These are phyloP conservation scores for Quercus suber DNA, from an alignment of 306 rosid genomes.

Conservation along the genomic window DNA sequence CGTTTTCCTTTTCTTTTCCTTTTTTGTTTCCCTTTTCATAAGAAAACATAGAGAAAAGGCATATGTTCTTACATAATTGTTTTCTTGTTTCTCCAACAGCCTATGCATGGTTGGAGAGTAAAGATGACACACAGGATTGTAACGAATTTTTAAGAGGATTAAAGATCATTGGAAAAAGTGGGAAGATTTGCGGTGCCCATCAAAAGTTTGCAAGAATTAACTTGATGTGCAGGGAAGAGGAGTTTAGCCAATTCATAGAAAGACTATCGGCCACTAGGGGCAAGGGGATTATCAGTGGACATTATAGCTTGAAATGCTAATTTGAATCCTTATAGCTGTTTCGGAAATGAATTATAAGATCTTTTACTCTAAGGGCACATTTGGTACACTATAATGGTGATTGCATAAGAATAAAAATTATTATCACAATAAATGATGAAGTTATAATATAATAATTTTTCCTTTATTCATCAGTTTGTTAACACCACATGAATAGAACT, in stretches of 20 bases:
- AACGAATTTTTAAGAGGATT: slow-evolving; percentile 36
- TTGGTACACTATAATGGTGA: too few relatives aligned
- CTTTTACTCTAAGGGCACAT: too few relatives aligned
- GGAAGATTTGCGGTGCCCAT: slow-evolving; percentile 55
- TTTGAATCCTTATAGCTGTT: too few relatives aligned
- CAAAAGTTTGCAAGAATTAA: slow-evolving; percentile 48
- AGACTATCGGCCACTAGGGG: slow-evolving; percentile 33
- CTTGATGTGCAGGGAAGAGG: slow-evolving; percentile 45
- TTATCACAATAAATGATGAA: too few relatives aligned
- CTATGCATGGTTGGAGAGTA: slow-evolving; percentile 72
- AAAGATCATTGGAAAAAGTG: slow-evolving; percentile 48
- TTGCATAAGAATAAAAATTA: too few relatives aligned
- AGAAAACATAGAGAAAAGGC: too few relatives aligned
- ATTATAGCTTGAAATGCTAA: background rate
- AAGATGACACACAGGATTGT: slow-evolving; percentile 43
- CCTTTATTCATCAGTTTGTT: too few relatives aligned
- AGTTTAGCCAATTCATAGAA: slow-evolving; percentile 39
- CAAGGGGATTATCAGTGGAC: slow-evolving; percentile 14
- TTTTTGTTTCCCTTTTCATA: too few relatives aligned
- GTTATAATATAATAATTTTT: too few relatives aligned
- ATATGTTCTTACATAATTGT: background rate
- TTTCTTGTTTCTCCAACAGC: slow-evolving; percentile 29
- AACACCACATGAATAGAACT: too few relatives aligned
- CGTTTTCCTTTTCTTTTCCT: too few relatives aligned
- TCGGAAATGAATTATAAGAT: too few relatives aligned